Percentiles rank a stretch among this genome's conserved stretches.
Evolutionary conservation across 2,329 filamentous ascomycete species (phyloP).

Genomic region (Fusarium nodosum): DNA sequence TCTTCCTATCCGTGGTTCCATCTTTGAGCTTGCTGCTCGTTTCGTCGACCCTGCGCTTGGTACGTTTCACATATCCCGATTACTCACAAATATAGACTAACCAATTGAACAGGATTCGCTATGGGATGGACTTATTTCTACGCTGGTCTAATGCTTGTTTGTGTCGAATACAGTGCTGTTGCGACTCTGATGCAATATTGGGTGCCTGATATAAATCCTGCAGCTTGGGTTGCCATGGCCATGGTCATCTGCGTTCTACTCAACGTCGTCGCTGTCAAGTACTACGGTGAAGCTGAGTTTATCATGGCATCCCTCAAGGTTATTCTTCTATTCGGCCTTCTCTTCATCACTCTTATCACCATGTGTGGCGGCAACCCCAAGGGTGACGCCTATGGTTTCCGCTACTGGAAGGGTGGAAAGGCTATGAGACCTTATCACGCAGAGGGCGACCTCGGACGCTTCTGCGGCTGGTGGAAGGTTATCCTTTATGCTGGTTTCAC

Average conservation of each 20-base stretch:
- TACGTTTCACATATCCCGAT: slow-evolving; percentile 5
- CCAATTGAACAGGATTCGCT: slow-evolving; percentile 58
- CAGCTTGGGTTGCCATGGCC: slow-evolving; percentile 64
- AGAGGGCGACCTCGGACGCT: slow-evolving; percentile 68
- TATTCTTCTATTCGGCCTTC: slow-evolving; percentile 65
- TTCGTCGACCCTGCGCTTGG: slow-evolving; percentile 69
- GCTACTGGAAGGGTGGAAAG: slow-evolving; percentile 62
- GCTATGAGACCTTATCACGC: slow-evolving; percentile 54
- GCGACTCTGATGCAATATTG: slow-evolving; percentile 62
- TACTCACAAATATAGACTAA: not conserved
- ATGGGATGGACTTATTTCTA: slow-evolving; percentile 67
- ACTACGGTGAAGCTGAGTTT: slow-evolving; percentile 61
- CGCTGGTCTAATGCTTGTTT: slow-evolving; percentile 61
- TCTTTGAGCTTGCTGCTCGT: slow-evolving; percentile 67
- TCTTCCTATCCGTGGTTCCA: slow-evolving; percentile 66
- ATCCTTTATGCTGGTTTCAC: slow-evolving; percentile 78
- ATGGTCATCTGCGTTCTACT: slow-evolving; percentile 61
- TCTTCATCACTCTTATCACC: slow-evolving; percentile 74
- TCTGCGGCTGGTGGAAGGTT: slow-evolving; percentile 67
- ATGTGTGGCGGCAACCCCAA: slow-evolving; percentile 77
- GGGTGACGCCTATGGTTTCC: slow-evolving; percentile 73
- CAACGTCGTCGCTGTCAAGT: slow-evolving; percentile 63
- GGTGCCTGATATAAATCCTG: slow-evolving; percentile 59
- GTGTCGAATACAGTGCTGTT: slow-evolving; percentile 61
- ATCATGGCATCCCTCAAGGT: slow-evolving; percentile 71